Percentiles rank a stretch among this genome's conserved stretches.
Conservation (phyloP, 257 asterid species). For the Solanum piurae region DNA sequence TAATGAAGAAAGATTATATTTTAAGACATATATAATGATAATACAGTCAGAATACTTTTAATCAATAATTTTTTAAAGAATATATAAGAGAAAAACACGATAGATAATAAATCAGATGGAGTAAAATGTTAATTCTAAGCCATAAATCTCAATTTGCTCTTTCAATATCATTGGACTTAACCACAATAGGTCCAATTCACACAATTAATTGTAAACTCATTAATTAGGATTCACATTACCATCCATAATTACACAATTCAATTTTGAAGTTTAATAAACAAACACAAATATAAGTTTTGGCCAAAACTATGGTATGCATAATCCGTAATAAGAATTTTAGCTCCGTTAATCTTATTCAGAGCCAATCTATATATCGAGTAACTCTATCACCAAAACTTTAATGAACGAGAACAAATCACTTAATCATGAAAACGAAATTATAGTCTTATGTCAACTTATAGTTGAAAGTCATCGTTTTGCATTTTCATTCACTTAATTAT, state of each 20-base stretch:
- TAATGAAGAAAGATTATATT: neutral
- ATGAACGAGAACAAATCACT: neutral
- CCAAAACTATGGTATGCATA: neutral
- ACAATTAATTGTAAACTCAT: neutral
- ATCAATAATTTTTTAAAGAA: neutral
- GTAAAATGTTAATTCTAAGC: neutral
- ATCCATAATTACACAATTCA: neutral
- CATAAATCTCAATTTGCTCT: neutral
- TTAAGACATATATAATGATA: neutral
- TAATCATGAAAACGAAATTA: neutral
- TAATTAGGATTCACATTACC: neutral
- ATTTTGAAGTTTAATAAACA: neutral
- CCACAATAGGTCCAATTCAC: neutral
- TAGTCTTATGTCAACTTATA: neutral
- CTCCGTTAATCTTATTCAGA: neutral
- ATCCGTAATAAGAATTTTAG: neutral
- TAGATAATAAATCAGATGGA: neutral
- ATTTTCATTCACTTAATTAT: neutral
- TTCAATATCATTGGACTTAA: neutral
- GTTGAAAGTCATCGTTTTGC: neutral
- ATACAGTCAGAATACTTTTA: neutral
- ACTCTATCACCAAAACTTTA: neutral
- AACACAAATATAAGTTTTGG: neutral
- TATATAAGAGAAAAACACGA: neutral
- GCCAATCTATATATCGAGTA: neutral